Conservation (phyloP, 805 yeast genomes). For the Torulaspora microellipsoides region DNA sequence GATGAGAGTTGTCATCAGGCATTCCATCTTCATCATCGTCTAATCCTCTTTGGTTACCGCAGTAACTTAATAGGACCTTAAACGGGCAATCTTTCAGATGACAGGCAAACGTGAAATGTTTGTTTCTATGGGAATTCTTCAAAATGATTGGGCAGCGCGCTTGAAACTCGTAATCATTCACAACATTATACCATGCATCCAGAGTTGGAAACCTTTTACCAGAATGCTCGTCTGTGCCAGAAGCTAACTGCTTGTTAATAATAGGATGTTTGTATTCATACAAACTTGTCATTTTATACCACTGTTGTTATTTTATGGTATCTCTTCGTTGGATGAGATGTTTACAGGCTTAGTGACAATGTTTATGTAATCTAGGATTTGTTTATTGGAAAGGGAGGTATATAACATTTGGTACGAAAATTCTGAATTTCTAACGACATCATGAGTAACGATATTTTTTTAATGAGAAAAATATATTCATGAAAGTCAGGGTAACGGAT, state of each 20-base stretch:
- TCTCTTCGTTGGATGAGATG: constrained; percentile 20
- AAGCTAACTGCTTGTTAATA: constrained; percentile 30
- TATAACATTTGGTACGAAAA: too few relatives aligned
- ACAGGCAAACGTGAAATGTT: constrained; percentile 36
- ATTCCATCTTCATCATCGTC: constrained; percentile 11
- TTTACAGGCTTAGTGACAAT: not conserved
- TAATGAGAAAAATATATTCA: too few relatives aligned
- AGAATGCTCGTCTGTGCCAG: constrained; percentile 20
- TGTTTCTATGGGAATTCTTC: constrained; percentile 35
- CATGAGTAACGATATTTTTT: too few relatives aligned
- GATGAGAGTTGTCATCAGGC: constrained; percentile 1
- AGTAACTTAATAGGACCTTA: constrained; percentile 32
- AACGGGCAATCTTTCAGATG: constrained; percentile 34
- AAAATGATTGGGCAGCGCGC: constrained; percentile 35
- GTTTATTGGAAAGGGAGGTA: too few relatives aligned
- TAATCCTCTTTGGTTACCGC: constrained; percentile 21
- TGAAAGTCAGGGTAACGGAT: too few relatives aligned
- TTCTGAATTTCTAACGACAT: too few relatives aligned
- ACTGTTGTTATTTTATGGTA: constrained; percentile 3
- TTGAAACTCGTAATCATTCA: constrained; percentile 35
- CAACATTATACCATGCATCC: constrained; percentile 33
- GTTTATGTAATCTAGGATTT: too few relatives aligned
- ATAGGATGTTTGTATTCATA: constrained; percentile 36
- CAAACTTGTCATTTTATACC: constrained; percentile 27
- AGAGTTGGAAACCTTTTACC: constrained; percentile 28